Base-by-base conservation (phyloP, 176 grass and related monocot genomes). In the Triticum dicoccoides region DNA sequence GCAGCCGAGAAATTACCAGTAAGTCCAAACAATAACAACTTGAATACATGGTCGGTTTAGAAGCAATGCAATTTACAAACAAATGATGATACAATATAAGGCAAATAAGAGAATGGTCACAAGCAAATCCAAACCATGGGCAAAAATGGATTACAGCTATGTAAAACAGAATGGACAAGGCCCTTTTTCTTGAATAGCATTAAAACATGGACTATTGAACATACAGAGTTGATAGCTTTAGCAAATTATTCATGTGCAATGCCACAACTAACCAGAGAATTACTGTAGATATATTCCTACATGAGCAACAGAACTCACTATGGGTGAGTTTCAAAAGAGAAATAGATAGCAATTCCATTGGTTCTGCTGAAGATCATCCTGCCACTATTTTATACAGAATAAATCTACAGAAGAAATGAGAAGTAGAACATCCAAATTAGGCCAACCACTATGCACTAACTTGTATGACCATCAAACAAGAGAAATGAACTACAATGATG, bases 281-380 rank as follows among this genome's bases (percentile, higher is more conserved):
- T 54, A 47, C 20, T n/a, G 7, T 51, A 30, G 39, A 74, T 23
- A 74, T 15, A 70, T 58, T 30, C 15, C 56, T 82, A 56, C 25
- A 74, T 76, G 61, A 87, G 20, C 49, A 67, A 87, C 73, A 49
- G 8, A 4, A 82, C 24, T 80, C 65, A 64, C 27, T 14, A 83
- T 6, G 30, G 5, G 70, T 54, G 20, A 72, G 11, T 49, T 82
- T 4, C 21, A 20, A 69, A 81, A 81, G 23, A 34, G 61, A 89
- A 39, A 86, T 41, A 82, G 71, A 82, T 23, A 9, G 18, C 58
- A 62, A 67, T 25, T 67, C 15, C 34, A 25, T 27, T 27, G 47
- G 25, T 67, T 75, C 4, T 79, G 58, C 12, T 34, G 24, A 67
- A 83, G 69, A 24, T 41, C 52, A 64, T 12, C 8, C 5, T n/a